Evolutionary conservation across 2,329 filamentous ascomycete genomes (phyloP), one percentile per base, ranked within the genome.

Genomic region (Pleomassaria siparia): DNA sequence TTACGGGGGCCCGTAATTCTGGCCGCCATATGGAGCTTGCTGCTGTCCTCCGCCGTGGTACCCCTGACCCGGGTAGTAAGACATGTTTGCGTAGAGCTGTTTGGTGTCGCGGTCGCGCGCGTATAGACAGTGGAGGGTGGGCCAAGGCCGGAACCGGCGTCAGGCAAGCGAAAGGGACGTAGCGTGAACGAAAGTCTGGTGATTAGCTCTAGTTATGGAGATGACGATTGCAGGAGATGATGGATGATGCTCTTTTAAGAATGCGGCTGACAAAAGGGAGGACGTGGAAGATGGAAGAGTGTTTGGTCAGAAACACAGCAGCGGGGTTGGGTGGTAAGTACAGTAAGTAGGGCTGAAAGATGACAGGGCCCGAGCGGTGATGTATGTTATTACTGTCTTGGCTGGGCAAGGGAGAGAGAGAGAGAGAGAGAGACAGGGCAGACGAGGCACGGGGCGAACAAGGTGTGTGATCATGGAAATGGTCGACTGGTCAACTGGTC

Each of bases 21-120:
- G 37, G 25, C 25, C 22, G 18, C 36, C 36, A 12, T 40, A 29
- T 2, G 66, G 63, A 11, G 60, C 64, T n/a, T 61, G 61, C 40
- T 66, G 65, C 50, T 70, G 72, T 41, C n/a, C n/a, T n/a, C 69
- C 62, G 47, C 71, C 69, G 60, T 74, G 66, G 54, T 72, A 72
- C 52, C 69, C 61, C 59, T 73, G 71, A 40, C 72, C 72, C 35
- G 72, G 72, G 47, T 65, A 74, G 53, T 70, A 71, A 40, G 69
- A 74, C 71, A 74, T 74, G 56, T 44, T 49, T 29, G 55, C 45
- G 28, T 47, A 13, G 29, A 22, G 35, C 20, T 40, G 36, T 40
- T 20, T 40, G 37, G 16, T 28, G n/a, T 13, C 15, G 37, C 16
- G 21, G 12, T 13, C 29, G 13, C 20, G 44, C n/a, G n/a, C 11